Evolutionary conservation across 805 yeast genomes (phyloP), one percentile per base, ranked within the genome.

Genomic region (Millerozyma miso): DNA sequence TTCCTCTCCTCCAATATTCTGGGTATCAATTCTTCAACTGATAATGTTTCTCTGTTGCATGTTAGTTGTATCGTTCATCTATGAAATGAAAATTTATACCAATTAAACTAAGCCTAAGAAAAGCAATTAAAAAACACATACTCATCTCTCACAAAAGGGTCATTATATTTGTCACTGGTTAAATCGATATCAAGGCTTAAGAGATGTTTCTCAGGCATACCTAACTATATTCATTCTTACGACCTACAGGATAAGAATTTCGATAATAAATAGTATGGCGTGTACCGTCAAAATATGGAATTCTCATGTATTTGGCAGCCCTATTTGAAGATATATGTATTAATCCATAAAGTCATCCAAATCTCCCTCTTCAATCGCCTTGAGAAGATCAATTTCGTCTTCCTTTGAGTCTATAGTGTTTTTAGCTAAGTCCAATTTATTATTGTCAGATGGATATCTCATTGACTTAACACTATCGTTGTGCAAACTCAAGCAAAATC

Each of bases 391-490:
- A 45, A 65, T 57, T 48, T 69, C 74, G 34, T 67, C 74, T 38
- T 67, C 73, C 39, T 59, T 56, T 15, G 58, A 52, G 37, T 68
- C 69, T 45, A 61, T 56, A 39, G 50, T 58, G 41, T 57, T 62
- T 33, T 54, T 53, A 38, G 51, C 51, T 17, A 47, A 47, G 20
- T 65, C 70, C 10, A 48, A 45, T 49, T 66, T 64, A 44, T 53
- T 52, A 33, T 62, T 65, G 46, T 68, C 71, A 31, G 60, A 55
- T 7, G 97, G 96, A 65, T 88, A 93, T 56, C 97, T 80, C 97
- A 93, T 88, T 6, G 96, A 88, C 67, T 88, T 86, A 45, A 91
- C 95, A 62, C 88, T 80, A 56, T 91, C 97, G 54, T 89, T 88
- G 67, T 91, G 95, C 51, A 91, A 75, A 37, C 84, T 77, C 68